These are phyloP conservation scores for Aspergillus conjunctus DNA, from an alignment of 495 filamentous ascomycete genomes.

Conservation along the genomic window DNA sequence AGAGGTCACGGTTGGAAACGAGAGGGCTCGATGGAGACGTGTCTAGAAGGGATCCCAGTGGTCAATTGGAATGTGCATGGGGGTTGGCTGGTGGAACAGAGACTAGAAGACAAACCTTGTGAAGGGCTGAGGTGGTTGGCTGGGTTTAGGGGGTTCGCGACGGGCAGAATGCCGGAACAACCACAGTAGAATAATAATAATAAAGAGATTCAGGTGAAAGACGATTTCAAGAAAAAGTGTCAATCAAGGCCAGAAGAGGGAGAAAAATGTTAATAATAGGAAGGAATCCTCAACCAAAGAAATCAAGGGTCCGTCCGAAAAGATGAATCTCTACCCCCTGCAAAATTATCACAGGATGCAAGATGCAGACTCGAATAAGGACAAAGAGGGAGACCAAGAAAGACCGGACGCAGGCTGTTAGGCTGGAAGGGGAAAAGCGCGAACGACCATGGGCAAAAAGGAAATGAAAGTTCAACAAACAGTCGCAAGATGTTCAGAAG, in stretches of 20 bases:
- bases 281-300: conserved; percentile 25
- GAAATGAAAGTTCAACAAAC: conserved; percentile 9
- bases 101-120: conserved; percentile 30
- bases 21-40: conserved; percentile 30
- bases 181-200: conserved; percentile 32
- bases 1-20: conserved; percentile 19
- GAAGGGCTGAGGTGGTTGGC: conserved; percentile 27
- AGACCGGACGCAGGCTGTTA: conserved; percentile 1
- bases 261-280: conserved; percentile 16
- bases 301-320: conserved; percentile 23
- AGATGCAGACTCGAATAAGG: conserved; percentile 11
- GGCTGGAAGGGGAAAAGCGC: conserved; percentile 19
- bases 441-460: conserved; percentile 6
- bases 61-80: conserved; percentile 44
- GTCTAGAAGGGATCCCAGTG: conserved; percentile 30
- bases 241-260: conserved; percentile 36
- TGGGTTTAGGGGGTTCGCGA: conserved; percentile 21
- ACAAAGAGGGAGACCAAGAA: conserved; percentile 14
- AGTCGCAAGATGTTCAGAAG: conserved; percentile 5
- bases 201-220: conserved; percentile 1
- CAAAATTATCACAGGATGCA: conserved; percentile 30
- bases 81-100: conserved; percentile 28
- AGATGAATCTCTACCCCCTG: conserved; percentile 17
- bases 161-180: conserved; percentile 36
- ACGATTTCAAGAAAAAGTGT: background rate